Evolutionary conservation across 345 rosid species (phyloP), one percentile per base, ranked within the genome.

Genomic region (Diplotaxis tenuifolia): DNA sequence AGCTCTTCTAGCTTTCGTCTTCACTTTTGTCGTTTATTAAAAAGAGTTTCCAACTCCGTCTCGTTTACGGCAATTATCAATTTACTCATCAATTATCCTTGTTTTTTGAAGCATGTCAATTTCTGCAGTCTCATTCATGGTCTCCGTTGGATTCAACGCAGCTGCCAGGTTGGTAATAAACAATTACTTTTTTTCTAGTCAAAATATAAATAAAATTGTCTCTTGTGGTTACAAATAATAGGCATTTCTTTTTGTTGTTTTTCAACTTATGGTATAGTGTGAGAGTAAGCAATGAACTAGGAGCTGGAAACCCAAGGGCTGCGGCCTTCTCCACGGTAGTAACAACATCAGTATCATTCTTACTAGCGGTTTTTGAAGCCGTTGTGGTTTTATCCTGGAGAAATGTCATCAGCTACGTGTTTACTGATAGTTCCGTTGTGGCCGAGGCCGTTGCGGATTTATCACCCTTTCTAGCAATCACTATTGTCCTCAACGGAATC

Each of bases 71-170:
- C 47, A 53, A 61, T 16, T 4, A 5, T 52, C 8, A 34, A 15
- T 19, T 58, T 28, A 62, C 66, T 55, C 1, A 31, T 4, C 9
- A 23, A 2, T 23, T 1, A 5, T 29, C 6, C 7, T 42, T 23
- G 0, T 67, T 20, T 4, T 54, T 7, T 21, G 80, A 83, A 89
- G 95, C 83, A 83, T 85, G 92, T 76, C 86, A 9, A 83, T 89
- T 36, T 60, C 81, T 15, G 90, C 88, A 1, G 75, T 88, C 81
- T 83, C 83, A 2, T 84, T 45, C 50, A 87, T 89, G 95, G 80
- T 89, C n/a, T 63, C 95, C 0, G 83, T 87, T 70, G 95, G 92
- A 31, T 85, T 89, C 79, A 89, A 87, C 57, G 95, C 92, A 16
- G 95, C 92, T 32, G 91, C 87, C 28, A 89, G 95, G 95, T 89